These are phyloP conservation scores for Tricholoma flavovirens DNA, from an alignment of 768 basidiomycete species.

Conservation along the genomic window DNA sequence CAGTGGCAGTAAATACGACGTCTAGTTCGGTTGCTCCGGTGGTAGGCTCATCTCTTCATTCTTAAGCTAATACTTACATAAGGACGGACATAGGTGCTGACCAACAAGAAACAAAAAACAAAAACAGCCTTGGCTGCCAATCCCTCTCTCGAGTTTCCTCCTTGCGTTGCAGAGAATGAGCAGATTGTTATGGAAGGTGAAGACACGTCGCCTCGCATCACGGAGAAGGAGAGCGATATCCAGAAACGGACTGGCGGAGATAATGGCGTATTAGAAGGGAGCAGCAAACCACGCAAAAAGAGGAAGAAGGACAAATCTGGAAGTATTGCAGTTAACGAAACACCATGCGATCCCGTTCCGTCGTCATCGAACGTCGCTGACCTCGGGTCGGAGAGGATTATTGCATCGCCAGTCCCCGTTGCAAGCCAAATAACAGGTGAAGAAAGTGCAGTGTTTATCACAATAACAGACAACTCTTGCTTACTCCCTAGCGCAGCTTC, in stretches of 20 bases:
- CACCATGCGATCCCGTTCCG: not conserved
- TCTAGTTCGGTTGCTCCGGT: not conserved
- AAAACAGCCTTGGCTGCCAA: not conserved
- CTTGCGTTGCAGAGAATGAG: not conserved
- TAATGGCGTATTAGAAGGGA: not conserved
- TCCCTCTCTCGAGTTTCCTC: not conserved
- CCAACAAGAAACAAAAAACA: not conserved
- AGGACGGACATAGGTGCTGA: not conserved
- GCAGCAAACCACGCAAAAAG: slow-evolving; percentile 8
- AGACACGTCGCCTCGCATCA: not conserved
- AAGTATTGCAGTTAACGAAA: not conserved
- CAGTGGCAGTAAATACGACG: slow-evolving; percentile 18
- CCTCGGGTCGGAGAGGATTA: not conserved
- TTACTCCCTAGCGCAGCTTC: not conserved
- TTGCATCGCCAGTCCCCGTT: not conserved
- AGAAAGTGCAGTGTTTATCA: not conserved
- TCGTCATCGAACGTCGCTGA: not conserved
- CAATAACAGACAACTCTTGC: not conserved
- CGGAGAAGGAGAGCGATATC: not conserved
- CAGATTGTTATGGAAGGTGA: not conserved
- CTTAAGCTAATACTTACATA: not conserved
- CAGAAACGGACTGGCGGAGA: not conserved
- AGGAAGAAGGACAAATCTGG: slow-evolving; percentile 5
- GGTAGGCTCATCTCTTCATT: not conserved
- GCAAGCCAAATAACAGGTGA: not conserved